Conservation (phyloP, 768 basidiomycete genomes). For the Xerocomus potaroensis region DNA sequence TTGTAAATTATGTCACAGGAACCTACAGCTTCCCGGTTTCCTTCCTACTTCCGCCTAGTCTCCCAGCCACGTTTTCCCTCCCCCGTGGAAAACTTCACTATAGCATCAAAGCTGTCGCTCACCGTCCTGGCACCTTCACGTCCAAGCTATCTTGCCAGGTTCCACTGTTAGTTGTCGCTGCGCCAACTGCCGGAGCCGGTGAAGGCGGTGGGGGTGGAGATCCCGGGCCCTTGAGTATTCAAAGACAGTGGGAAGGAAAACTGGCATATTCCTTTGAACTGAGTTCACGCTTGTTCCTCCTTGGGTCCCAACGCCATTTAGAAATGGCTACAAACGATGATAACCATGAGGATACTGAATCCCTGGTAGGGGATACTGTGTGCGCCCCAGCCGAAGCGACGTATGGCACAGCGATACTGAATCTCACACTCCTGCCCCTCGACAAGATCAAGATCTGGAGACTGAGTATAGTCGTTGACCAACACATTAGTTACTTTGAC, state of each 20-base stretch:
- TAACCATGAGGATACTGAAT: background rate
- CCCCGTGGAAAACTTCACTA: conserved; percentile 77
- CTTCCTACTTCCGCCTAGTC: conserved; percentile 74
- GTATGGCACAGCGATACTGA: conserved; percentile 65
- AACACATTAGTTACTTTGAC: conserved; percentile 13
- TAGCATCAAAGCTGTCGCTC: conserved; percentile 74
- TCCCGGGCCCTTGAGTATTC: conserved; percentile 73
- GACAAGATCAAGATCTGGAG: conserved; percentile 82
- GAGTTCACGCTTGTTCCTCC: conserved; percentile 78
- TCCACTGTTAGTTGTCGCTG: conserved; percentile 72
- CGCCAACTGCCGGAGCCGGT: conserved; percentile 76
- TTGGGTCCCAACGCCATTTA: conserved; percentile 43
- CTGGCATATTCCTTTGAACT: conserved; percentile 77
- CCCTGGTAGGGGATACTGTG: background rate
- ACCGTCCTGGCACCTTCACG: conserved; percentile 84
- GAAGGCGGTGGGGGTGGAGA: conserved; percentile 48
- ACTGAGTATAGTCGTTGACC: conserved; percentile 72
- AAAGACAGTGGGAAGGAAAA: conserved; percentile 89
- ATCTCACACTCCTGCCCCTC: conserved; percentile 79
- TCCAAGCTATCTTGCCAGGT: conserved; percentile 65
- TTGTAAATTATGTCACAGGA: conserved; percentile 40
- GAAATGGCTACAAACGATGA: background rate
- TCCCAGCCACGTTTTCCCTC: conserved; percentile 76
- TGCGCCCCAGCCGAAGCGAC: conserved; percentile 11
- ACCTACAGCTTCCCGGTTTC: conserved; percentile 95